A percentile compares a stretch with the other conserved stretches of the same genome.
Evolutionary conservation across 768 basidiomycete species (phyloP).

Genomic region (Tulasnella sp.): DNA sequence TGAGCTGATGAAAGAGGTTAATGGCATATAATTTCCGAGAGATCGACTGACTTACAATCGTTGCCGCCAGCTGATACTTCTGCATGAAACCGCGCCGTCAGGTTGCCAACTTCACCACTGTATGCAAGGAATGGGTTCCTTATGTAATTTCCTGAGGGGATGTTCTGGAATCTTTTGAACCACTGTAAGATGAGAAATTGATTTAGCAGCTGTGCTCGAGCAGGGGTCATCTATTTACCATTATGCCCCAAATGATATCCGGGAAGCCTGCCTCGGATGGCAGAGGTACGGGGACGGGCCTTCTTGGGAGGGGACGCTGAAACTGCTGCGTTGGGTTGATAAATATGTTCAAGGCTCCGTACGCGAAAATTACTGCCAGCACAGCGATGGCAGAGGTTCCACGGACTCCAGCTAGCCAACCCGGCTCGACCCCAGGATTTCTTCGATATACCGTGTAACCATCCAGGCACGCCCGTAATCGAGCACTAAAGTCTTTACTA

Average conservation of each 20-base stretch:
- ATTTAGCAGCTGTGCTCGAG: background rate
- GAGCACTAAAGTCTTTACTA: background rate
- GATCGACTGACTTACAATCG: background rate
- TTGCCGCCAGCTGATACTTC: background rate
- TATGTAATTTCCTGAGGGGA: background rate
- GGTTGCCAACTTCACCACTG: background rate
- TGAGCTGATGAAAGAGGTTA: background rate
- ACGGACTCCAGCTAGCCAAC: background rate
- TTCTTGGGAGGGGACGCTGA: background rate
- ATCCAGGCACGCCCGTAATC: background rate
- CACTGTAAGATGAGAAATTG: background rate
- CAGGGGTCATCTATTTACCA: background rate
- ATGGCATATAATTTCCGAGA: background rate
- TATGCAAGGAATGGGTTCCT: background rate
- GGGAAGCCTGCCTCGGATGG: background rate
- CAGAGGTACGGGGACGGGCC: background rate
- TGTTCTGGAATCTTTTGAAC: background rate
- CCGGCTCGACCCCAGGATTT: background rate
- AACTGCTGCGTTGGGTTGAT: background rate
- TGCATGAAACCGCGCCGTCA: background rate
- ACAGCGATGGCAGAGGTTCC: background rate
- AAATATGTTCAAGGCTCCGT: background rate
- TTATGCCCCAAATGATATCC: background rate
- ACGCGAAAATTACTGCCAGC: background rate
- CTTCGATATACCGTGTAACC: background rate